Evolutionary conservation across 805 yeast genomes (phyloP), one percentile per base, ranked within the genome.

Genomic region (Nakazawaea ernobii): DNA sequence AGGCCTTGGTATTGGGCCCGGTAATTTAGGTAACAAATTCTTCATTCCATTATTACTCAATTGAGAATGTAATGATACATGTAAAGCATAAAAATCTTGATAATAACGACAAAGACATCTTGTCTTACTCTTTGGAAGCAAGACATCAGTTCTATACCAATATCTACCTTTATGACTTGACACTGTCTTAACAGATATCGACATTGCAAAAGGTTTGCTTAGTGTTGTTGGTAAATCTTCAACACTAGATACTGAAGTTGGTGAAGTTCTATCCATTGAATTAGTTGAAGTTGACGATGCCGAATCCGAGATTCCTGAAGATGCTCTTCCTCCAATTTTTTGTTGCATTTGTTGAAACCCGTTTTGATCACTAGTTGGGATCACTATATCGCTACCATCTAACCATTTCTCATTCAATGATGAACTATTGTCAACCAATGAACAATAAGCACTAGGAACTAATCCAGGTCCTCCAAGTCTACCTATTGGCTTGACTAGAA

Each of bases 401-500:
- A 45, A 41, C 48, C 48, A 42, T 14, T 42, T 43, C 3, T 44
- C 32, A 15, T 37, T 32, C 10, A 39, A 27, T 15, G 35, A 11
- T 4, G 13, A 4, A 4, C 9, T 32, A 10, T 35, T 38, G 13
- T 42, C 38, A 8, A 44, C 48, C 14, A 44, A 6, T 15, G 42
- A 17, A 32, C 51, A 50, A 54, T 73, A 74, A 32, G 69, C 63
- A 2, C 77, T 73, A 1, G 84, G 84, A 2, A 79, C 69, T 48
- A 79, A 60, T 1, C 84, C 84, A 1, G 76, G 72, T 4, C 57
- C 59, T 4, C 66, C 59, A 29, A 75, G 49, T 49, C 70, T 66
- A 37, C 75, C 77, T 32, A 79, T 69, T n/a, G 77, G 73, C 57
- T 78, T 77, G 8, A 77, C 84, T 38, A 77, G 58, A 2, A 79